phyloP scores from a whole-genome alignment of 768 basidiomycete species.

The Pholiota conissans region DNA sequence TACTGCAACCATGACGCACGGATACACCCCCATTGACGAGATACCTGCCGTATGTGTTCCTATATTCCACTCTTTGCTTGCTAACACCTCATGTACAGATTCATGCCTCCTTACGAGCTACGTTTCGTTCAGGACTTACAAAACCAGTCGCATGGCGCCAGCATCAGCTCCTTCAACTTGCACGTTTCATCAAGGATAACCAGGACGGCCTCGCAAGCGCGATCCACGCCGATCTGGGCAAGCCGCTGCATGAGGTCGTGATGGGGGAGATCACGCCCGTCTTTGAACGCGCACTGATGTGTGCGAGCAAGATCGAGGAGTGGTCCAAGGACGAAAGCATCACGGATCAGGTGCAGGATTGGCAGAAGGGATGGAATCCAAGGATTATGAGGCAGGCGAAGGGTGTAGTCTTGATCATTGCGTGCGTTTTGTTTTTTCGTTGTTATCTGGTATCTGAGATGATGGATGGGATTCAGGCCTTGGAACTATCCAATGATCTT shows the following conservation, averaged over 20 bases:
- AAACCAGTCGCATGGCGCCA: conserved; percentile 58
- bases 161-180: conserved; percentile 64
- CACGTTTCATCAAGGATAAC: conserved; percentile 64
- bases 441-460: no score
- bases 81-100: conserved; percentile 23
- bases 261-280: conserved; percentile 45
- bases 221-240: conserved; percentile 46
- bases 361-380: no score
- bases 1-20: neutral
- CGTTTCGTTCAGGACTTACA: conserved; percentile 45
- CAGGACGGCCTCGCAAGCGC: conserved; percentile 49
- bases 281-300: conserved; percentile 41
- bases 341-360: conserved; percentile 37
- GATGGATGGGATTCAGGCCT: no score
- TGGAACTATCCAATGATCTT: no score
- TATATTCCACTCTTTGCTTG: neutral
- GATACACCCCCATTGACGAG: conserved; percentile 19
- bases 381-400: no score
- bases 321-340: conserved; percentile 53
- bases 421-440: no score
- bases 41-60: conserved; percentile 14
- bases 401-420: no score
- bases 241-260: conserved; percentile 42
- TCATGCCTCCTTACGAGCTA: conserved; percentile 21
- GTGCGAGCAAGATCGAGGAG: no score